Evolutionary conservation across 257 asterid species (phyloP).

Genomic region (Solanum peruvianum): DNA sequence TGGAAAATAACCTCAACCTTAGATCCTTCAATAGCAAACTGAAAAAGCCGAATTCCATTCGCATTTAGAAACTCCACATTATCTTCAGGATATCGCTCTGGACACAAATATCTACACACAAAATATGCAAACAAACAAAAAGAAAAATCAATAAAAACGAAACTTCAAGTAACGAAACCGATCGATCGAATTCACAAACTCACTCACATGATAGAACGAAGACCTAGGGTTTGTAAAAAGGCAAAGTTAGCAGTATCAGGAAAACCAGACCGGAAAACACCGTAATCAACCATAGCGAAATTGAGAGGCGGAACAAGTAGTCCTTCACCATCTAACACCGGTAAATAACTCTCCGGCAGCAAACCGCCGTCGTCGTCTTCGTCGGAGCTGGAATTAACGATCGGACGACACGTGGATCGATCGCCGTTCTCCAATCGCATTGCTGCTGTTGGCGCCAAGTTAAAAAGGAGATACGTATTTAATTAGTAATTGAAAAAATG

Average conservation of each 20-base stretch:
- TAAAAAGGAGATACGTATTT: not conserved
- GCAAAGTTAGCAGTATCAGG: slow-evolving; percentile 62
- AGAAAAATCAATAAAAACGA: not conserved
- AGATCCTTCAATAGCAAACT: slow-evolving; percentile 76
- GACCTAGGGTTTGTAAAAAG: slow-evolving; percentile 75
- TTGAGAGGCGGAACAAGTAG: slow-evolving; percentile 62
- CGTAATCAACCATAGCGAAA: slow-evolving; percentile 85
- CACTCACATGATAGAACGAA: slow-evolving; percentile 63
- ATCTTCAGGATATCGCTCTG: slow-evolving; percentile 78
- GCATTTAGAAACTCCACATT: slow-evolving; percentile 54
- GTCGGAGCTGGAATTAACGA: not conserved
- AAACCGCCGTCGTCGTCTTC: not conserved
- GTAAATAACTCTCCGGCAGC: not conserved
- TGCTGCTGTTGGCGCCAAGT: slow-evolving; percentile 18
- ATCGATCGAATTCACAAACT: not conserved
- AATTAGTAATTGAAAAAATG: not conserved
- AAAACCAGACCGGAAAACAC: slow-evolving; percentile 86
- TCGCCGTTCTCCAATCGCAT: slow-evolving; percentile 33
- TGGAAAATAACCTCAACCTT: slow-evolving; percentile 41
- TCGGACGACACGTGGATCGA: slow-evolving; percentile 30
- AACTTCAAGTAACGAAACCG: not conserved
- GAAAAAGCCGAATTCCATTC: slow-evolving; percentile 72
- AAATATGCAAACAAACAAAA: slow-evolving; percentile 2
- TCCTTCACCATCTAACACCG: slow-evolving; percentile 14
- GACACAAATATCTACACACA: slow-evolving; percentile 79